Evolutionary conservation across 495 filamentous ascomycete genomes (phyloP).

Genomic region (Bathelium albidoporum): DNA sequence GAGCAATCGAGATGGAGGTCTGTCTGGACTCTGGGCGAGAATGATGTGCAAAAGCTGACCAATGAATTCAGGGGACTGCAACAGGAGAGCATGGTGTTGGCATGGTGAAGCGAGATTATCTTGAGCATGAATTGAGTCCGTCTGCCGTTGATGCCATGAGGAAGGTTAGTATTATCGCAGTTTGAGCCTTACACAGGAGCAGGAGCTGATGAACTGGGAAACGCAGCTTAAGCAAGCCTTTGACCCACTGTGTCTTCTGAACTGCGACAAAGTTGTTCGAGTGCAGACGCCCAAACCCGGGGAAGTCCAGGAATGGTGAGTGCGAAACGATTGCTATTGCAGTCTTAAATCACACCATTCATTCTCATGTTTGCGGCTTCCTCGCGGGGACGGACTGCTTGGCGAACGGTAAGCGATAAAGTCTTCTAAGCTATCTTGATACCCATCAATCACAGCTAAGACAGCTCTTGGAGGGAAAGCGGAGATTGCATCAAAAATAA

Average conservation of each 20-base stretch:
- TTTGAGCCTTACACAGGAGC: not conserved
- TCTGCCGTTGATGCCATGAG: slow-evolving; percentile 70
- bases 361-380: not conserved
- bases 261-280: slow-evolving; percentile 72
- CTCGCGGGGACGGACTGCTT: not conserved
- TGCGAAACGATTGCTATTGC: too few relatives aligned
- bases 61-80: slow-evolving; percentile 64
- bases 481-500: too few relatives aligned
- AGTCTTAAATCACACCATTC: too few relatives aligned
- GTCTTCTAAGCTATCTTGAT: too few relatives aligned
- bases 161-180: slow-evolving; percentile 41
- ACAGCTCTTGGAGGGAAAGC: too few relatives aligned
- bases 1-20: slow-evolving; percentile 65
- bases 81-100: slow-evolving; percentile 79
- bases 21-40: not conserved
- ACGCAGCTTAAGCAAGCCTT: slow-evolving; percentile 58
- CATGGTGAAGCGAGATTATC: slow-evolving; percentile 71
- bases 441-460: too few relatives aligned
- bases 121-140: slow-evolving; percentile 62
- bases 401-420: too few relatives aligned
- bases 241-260: slow-evolving; percentile 67
- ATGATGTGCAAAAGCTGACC: not conserved
- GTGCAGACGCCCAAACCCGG: slow-evolving; percentile 26
- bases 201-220: slow-evolving; percentile 5
- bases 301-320: slow-evolving; percentile 33